These are phyloP conservation scores for Pseudisothecium myosuroides DNA, from an alignment of 225 moss, liverwort and hornwort species.

Conservation along the genomic window DNA sequence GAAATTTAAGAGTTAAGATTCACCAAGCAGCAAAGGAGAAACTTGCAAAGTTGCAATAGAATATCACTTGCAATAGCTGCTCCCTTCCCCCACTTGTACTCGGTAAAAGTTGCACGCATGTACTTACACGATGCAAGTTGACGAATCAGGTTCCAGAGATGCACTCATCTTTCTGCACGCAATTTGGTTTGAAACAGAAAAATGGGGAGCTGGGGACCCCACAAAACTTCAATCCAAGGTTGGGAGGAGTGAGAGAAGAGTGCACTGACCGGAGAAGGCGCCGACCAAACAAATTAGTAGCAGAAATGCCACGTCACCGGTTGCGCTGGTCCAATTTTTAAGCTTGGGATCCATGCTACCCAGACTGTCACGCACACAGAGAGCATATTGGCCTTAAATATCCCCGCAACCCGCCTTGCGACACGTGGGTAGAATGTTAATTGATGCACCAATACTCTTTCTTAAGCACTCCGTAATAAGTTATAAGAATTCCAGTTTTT, in stretches of 20 bases:
- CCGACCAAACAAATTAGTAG: not conserved
- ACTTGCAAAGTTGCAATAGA: not conserved
- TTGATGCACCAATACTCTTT: not conserved
- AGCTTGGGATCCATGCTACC: not conserved
- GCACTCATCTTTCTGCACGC: not conserved
- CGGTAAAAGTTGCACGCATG: slow-evolving; percentile 6
- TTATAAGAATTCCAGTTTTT: not conserved
- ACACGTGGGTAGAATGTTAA: not conserved
- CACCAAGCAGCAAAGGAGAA: not conserved
- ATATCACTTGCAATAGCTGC: not conserved
- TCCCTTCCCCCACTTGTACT: not conserved
- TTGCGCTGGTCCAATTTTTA: not conserved
- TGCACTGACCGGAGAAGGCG: not conserved
- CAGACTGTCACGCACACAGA: slow-evolving; percentile 1
- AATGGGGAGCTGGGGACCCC: not conserved
- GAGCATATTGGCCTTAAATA: not conserved
- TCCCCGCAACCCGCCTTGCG: not conserved
- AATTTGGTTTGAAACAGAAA: not conserved
- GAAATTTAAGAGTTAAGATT: not conserved
- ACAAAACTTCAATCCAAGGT: not conserved
- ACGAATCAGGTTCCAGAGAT: not conserved
- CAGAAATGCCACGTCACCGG: not conserved
- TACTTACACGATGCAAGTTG: slow-evolving; percentile 16
- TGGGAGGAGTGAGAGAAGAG: not conserved
- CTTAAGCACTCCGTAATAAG: too few relatives aligned